These are phyloP conservation scores for Trichosporon sp. DNA, from an alignment of 1,284 basidiomycete species.

Conservation along the genomic window DNA sequence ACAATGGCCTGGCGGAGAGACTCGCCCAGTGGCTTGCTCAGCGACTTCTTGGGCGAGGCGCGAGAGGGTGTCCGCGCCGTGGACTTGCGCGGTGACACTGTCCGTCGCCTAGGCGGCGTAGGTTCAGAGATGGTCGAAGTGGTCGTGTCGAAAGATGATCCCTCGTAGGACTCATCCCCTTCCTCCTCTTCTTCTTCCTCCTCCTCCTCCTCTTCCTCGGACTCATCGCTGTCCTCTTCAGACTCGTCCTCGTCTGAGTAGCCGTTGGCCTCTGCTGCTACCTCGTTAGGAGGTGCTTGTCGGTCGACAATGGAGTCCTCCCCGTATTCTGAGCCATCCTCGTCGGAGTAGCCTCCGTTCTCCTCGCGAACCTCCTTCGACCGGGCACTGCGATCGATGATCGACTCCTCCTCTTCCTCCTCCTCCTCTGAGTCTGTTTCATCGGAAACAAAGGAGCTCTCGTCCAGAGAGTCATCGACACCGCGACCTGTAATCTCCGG, in stretches of 20 bases:
- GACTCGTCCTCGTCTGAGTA: conserved; percentile 24
- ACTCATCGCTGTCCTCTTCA: conserved; percentile 22
- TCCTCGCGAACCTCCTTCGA: conserved; percentile 16
- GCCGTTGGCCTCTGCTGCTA: conserved; percentile 18
- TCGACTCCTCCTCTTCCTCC: conserved; percentile 15
- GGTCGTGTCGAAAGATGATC: conserved; percentile 25
- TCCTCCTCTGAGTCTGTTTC: conserved; percentile 26
- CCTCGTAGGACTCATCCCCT: conserved; percentile 37
- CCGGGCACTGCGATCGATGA: conserved; percentile 4
- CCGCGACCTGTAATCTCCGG: neutral
- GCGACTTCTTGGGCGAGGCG: neutral
- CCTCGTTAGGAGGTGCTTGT: neutral
- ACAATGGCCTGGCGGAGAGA: conserved; percentile 19
- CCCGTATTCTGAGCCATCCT: conserved; percentile 19
- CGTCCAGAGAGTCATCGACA: neutral
- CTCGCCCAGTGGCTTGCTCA: conserved; percentile 24
- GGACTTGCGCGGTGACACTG: conserved; percentile 6
- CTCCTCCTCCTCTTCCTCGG: conserved; percentile 13
- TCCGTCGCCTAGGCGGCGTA: conserved; percentile 25
- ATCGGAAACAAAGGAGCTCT: neutral
- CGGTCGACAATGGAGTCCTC: conserved; percentile 19
- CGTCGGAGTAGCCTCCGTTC: conserved; percentile 21
- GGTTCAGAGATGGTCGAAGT: conserved; percentile 17
- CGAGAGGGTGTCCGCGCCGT: conserved; percentile 4
- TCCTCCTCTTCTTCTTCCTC: conserved; percentile 37